Percentiles rank a stretch among this genome's conserved stretches.
Conservation (phyloP, 495 filamentous ascomycete genomes). For the Penicillium steckii region DNA sequence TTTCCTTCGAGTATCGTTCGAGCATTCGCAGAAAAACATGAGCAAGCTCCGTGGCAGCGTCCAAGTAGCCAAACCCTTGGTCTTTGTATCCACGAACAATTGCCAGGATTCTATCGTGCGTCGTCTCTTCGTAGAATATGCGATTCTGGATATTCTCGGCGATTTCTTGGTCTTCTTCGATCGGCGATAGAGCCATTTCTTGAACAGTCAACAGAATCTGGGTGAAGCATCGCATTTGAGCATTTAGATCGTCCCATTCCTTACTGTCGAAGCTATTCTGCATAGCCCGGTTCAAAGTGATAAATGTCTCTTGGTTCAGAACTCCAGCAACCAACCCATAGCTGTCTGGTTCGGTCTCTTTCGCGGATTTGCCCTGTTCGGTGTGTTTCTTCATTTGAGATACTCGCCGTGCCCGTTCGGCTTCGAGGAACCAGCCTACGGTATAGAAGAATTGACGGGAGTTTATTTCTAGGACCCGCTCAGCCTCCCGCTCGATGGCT, state of each 20-base stretch:
- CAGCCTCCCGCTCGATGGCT: conserved; percentile 86
- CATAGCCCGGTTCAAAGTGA: conserved; percentile 81
- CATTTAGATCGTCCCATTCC: conserved; percentile 80
- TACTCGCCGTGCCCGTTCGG: conserved; percentile 74
- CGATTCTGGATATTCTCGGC: conserved; percentile 83
- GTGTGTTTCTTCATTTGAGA: conserved; percentile 44
- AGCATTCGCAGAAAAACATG: conserved; percentile 92
- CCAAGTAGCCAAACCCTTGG: conserved; percentile 90
- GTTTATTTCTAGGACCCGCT: conserved; percentile 74
- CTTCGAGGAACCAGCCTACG: conserved; percentile 90
- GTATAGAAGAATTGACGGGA: conserved; percentile 87
- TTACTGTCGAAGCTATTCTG: conserved; percentile 75
- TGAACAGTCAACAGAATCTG: conserved; percentile 84
- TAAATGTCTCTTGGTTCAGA: conserved; percentile 88
- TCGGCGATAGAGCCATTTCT: conserved; percentile 80
- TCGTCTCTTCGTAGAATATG: conserved; percentile 96
- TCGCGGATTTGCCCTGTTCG: conserved; percentile 32
- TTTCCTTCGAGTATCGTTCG: conserved; percentile 91
- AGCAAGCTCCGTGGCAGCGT: conserved; percentile 85
- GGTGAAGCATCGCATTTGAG: conserved; percentile 85
- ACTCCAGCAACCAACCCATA: conserved; percentile 87
- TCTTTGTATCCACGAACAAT: conserved; percentile 83
- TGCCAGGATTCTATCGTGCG: conserved; percentile 78
- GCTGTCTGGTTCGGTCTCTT: conserved; percentile 63
- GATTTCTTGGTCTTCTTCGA: conserved; percentile 95